Base-by-base conservation (phyloP, 352 stramenopile genomes). In the Phytophthora sansomeana region DNA sequence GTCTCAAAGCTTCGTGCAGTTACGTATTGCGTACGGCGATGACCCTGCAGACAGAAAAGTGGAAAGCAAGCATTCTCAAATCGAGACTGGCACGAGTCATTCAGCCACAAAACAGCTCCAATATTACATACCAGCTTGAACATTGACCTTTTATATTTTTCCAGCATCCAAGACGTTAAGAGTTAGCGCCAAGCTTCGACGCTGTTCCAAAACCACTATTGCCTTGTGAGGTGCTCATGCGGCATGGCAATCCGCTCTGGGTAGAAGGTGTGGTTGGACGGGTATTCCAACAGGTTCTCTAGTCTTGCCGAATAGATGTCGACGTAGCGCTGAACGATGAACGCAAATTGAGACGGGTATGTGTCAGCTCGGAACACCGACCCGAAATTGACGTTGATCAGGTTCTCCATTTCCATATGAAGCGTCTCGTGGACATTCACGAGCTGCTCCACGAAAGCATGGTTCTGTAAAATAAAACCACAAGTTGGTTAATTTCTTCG, bases 321-420 rank as follows among this genome's bases (percentile, higher is more conserved):
- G 9, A 95, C 88, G 63, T 97, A 95, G 33, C 90, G 80, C 60
- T 92, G 85, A 56, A 95, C 82, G 61, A 83, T 91, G 65, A 93
- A 96, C 6, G 88, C 85, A 60, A 96, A 97, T 49, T 96, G 79
- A 21, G 87, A 94, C 13, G 90, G 87, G 60, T 96, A 91, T 44
- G 83, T 84, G 49, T 90, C 83, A 19, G 83, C 87, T 41, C 89
- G 75, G 71, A 97, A 97, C 17, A 97, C 87, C 1, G 86, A 96
- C 47, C 90, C 90, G 64, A 97, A 97, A 69, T 93, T 94, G 30
- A 63, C 68, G 72, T 96, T 96, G 75, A 96, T 87, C 64, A 92
- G 73, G 49, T 80, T 67, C 63, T 93, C 86, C 81, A 96, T 93
- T 33, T 74, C 67, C 48, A 68, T 80, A 63, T 91, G 83, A 54